These are phyloP conservation scores for Ampelomyces quisqualis DNA, from an alignment of 2,329 filamentous ascomycete genomes.

Conservation along the genomic window DNA sequence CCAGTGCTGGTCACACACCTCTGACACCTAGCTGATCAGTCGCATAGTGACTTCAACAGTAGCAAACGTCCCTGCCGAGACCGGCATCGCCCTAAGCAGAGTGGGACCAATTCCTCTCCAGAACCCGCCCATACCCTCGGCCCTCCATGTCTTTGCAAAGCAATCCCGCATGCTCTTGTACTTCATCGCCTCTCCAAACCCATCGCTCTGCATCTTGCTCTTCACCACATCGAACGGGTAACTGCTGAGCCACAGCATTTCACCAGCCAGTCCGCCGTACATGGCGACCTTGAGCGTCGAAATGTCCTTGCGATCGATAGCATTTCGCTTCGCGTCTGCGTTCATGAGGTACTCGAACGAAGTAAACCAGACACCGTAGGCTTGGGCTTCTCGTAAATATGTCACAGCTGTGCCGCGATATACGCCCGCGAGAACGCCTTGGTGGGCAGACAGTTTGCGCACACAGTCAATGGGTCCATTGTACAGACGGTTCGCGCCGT, in stretches of 20 bases:
- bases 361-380: constrained; percentile 94
- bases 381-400: constrained; percentile 82
- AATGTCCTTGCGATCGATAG: constrained; percentile 72
- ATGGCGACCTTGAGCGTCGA: constrained; percentile 82
- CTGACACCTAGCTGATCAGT: constrained; percentile 11
- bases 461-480: constrained; percentile 85
- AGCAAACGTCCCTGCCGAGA: constrained; percentile 95
- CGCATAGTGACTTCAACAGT: constrained; percentile 51
- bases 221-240: constrained; percentile 98
- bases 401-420: constrained; percentile 90
- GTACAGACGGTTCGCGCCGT: constrained; percentile 78
- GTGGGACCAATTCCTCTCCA: constrained; percentile 95
- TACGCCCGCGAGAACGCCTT: constrained; percentile 69
- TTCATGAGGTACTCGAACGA: constrained; percentile 98
- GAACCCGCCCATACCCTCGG: constrained; percentile 79
- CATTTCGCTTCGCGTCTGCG: constrained; percentile 75
- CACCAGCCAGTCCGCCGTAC: constrained; percentile 91
- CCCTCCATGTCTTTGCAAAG: constrained; percentile 77
- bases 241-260: constrained; percentile 87
- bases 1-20: neutral
- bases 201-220: constrained; percentile 99
- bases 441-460: constrained; percentile 70
- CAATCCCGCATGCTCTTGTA: constrained; percentile 86
- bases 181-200: constrained; percentile 70
- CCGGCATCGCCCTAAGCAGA: constrained; percentile 90